Evolutionary conservation across 257 asterid species (phyloP).

Genomic region (Plantago ovata): DNA sequence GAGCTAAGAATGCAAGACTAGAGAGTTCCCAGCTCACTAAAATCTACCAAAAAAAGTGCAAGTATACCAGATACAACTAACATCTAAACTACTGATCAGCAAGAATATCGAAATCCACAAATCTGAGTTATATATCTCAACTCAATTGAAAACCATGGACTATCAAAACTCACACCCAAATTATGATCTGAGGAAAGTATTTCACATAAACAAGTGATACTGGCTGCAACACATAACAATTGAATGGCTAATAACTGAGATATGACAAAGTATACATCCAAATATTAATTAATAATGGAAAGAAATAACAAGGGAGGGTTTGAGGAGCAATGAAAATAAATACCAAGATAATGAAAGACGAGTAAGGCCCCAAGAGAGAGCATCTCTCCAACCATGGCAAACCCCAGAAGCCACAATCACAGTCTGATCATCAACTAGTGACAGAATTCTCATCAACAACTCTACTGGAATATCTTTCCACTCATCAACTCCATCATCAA

Average conservation of each 20-base stretch:
- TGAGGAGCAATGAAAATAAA: background rate
- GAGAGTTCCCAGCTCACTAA: too few relatives aligned
- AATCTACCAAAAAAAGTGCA: too few relatives aligned
- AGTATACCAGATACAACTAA: too few relatives aligned
- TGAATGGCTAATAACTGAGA: background rate
- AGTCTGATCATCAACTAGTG: constrained; percentile 82
- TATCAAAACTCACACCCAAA: too few relatives aligned
- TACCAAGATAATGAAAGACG: constrained; percentile 89
- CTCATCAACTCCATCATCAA: constrained; percentile 57
- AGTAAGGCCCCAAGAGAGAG: constrained; percentile 76
- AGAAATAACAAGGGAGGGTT: background rate
- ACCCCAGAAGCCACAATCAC: constrained; percentile 92
- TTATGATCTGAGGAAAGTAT: too few relatives aligned
- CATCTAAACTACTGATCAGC: too few relatives aligned
- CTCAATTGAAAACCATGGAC: too few relatives aligned
- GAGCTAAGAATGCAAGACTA: too few relatives aligned
- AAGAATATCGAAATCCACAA: too few relatives aligned
- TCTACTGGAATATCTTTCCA: constrained; percentile 97
- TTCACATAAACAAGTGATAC: too few relatives aligned
- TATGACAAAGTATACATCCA: background rate
- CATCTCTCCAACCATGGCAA: constrained; percentile 96
- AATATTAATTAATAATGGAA: too few relatives aligned
- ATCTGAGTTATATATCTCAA: too few relatives aligned
- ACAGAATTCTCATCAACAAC: constrained; percentile 70
- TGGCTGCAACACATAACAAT: background rate